Conservation (phyloP, 163 green algal genomes). For the Chlamydomonas reinhardtii region DNA sequence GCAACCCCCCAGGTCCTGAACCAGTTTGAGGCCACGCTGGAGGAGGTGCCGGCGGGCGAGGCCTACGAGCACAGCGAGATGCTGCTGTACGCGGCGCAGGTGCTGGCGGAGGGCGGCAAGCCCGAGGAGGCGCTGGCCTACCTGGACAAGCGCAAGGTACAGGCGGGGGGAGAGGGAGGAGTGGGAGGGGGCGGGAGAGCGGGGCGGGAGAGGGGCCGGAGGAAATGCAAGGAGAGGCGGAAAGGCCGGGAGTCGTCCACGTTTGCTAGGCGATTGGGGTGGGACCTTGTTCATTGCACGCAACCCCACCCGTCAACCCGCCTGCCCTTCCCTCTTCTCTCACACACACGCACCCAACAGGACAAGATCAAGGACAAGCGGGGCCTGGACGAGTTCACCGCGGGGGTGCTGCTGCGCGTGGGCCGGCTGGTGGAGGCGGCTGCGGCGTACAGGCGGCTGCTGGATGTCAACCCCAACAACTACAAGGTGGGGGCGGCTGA, state of each 20-base stretch:
- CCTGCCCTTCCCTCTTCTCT: no score
- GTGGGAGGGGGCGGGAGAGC: background rate
- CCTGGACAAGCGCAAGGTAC: slow-evolving; percentile 66
- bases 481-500: slow-evolving; percentile 53
- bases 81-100: slow-evolving; percentile 90
- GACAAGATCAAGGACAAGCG: slow-evolving; percentile 86
- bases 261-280: no score
- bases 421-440: slow-evolving; percentile 72
- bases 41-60: slow-evolving; percentile 73
- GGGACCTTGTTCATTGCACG: no score
- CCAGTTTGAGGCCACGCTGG: slow-evolving; percentile 78
- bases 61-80: slow-evolving; percentile 97
- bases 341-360: slow-evolving; percentile 53
- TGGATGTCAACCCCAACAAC: slow-evolving; percentile 92
- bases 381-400: slow-evolving; percentile 73
- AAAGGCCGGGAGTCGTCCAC: no score
- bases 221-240: no score
- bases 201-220: no score
- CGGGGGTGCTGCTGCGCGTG: slow-evolving; percentile 76
- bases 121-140: slow-evolving; percentile 70
- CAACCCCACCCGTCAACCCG: no score
- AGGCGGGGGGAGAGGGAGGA: background rate
- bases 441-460: slow-evolving; percentile 79
- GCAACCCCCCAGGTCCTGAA: slow-evolving; percentile 71
- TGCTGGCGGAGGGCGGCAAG: slow-evolving; percentile 75